Conservation (phyloP, 495 filamentous ascomycete species). For the Penicillium bialowiezense region DNA sequence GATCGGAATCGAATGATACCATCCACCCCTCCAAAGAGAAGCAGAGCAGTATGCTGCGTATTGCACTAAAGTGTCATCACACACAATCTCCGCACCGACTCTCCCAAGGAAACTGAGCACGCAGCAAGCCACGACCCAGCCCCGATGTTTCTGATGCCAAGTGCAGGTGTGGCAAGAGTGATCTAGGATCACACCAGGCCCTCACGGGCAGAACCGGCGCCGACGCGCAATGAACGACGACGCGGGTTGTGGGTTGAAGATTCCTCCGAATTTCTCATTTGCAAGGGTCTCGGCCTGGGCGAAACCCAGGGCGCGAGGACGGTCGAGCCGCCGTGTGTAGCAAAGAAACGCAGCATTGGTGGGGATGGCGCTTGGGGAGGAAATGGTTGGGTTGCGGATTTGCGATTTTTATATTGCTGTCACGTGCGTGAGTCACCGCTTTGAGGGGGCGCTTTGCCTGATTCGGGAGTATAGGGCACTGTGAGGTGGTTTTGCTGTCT, state of each 20-base stretch:
- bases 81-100: constrained; percentile 94
- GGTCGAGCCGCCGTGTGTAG: constrained; percentile 67
- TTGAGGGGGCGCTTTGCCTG: constrained; percentile 5
- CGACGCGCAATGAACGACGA: constrained; percentile 24
- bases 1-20: constrained; percentile 99
- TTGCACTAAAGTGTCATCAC: constrained; percentile 95
- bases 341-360: constrained; percentile 99
- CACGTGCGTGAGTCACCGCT: constrained; percentile 13
- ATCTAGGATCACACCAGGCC: constrained; percentile 74
- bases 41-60: constrained; percentile 78
- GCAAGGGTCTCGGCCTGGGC: constrained; percentile 44
- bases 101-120: constrained; percentile 65
- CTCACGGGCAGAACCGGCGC: constrained; percentile 73
- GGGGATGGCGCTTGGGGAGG: constrained; percentile 79
- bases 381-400: constrained; percentile 31
- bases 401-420: constrained; percentile 8
- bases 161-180: constrained; percentile 70
- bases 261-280: constrained; percentile 99
- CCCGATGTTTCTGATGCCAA: constrained; percentile 97
- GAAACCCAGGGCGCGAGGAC: constrained; percentile 20
- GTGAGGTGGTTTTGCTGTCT: not conserved
- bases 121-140: not conserved
- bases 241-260: constrained; percentile 67
- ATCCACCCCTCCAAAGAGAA: constrained; percentile 32
- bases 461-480: constrained; percentile 1